These are phyloP conservation scores for Clarireedia homoeocarpa DNA, from an alignment of 2,329 filamentous ascomycete genomes.

Conservation along the genomic window DNA sequence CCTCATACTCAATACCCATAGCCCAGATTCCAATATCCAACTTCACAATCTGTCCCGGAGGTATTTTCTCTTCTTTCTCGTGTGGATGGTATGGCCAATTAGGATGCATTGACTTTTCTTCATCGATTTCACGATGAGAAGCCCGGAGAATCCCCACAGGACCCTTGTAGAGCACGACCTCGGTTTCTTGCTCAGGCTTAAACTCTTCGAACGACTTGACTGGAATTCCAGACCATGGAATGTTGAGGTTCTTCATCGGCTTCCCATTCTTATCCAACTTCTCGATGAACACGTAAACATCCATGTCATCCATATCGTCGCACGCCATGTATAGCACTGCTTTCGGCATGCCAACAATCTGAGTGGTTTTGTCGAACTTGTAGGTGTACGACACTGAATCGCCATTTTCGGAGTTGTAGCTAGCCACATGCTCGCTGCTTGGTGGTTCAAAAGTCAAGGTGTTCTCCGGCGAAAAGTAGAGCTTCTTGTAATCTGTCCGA, in stretches of 20 bases:
- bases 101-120: neutral
- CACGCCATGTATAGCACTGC: slow-evolving; percentile 39
- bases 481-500: neutral
- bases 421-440: too few species aligned
- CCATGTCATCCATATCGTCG: slow-evolving; percentile 36
- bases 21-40: slow-evolving; percentile 15
- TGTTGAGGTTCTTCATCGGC: slow-evolving; percentile 35
- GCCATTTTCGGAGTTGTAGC: too few species aligned
- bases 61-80: slow-evolving; percentile 7
- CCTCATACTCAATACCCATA: slow-evolving; percentile 15
- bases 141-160: slow-evolving; percentile 12
- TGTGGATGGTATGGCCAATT: slow-evolving; percentile 12
- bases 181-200: neutral
- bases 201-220: slow-evolving; percentile 5
- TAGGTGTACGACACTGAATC: too few species aligned
- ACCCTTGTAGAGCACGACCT: slow-evolving; percentile 8
- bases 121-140: slow-evolving; percentile 10
- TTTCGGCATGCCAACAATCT: slow-evolving; percentile 40
- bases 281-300: slow-evolving; percentile 36
- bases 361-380: slow-evolving; percentile 33
- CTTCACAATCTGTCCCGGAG: slow-evolving; percentile 11
- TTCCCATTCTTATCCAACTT: slow-evolving; percentile 38
- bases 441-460: neutral
- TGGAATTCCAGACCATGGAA: slow-evolving; percentile 27
- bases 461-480: neutral